Conservation (phyloP, 805 yeast genomes). For the Ogataea degrootiae region DNA sequence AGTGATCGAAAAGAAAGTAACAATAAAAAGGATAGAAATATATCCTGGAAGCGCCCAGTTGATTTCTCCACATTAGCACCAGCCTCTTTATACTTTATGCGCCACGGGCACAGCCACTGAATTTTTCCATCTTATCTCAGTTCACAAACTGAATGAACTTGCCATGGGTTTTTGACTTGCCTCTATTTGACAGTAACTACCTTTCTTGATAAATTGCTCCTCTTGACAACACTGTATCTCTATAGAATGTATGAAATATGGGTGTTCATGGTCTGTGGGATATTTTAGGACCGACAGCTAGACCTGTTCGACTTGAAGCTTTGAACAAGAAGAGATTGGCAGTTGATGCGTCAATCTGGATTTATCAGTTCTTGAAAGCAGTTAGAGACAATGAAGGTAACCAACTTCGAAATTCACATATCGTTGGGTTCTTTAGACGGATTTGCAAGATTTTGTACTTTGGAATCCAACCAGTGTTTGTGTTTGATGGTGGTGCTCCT, state of each 20-base stretch:
- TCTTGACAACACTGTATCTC: neutral
- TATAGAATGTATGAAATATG: conserved; percentile 40
- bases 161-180: no score
- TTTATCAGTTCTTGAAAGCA: conserved; percentile 93
- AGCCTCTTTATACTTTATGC: no score
- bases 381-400: conserved; percentile 84
- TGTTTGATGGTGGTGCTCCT: conserved; percentile 96
- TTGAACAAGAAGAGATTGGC: conserved; percentile 76
- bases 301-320: conserved; percentile 86
- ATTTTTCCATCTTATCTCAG: no score
- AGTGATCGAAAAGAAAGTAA: no score
- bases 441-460: conserved; percentile 84
- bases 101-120: no score
- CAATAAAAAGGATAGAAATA: no score
- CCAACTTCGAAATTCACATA: conserved; percentile 71
- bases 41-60: no score
- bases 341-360: conserved; percentile 98
- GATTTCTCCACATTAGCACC: no score
- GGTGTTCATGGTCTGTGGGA: conserved; percentile 97
- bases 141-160: no score
- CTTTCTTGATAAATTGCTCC: no score
- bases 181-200: no score
- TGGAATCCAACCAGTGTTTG: conserved; percentile 86
- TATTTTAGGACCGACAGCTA: conserved; percentile 80
- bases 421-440: conserved; percentile 92